Conservation (phyloP, 106 monocot species). For the Gastrodia elata region DNA sequence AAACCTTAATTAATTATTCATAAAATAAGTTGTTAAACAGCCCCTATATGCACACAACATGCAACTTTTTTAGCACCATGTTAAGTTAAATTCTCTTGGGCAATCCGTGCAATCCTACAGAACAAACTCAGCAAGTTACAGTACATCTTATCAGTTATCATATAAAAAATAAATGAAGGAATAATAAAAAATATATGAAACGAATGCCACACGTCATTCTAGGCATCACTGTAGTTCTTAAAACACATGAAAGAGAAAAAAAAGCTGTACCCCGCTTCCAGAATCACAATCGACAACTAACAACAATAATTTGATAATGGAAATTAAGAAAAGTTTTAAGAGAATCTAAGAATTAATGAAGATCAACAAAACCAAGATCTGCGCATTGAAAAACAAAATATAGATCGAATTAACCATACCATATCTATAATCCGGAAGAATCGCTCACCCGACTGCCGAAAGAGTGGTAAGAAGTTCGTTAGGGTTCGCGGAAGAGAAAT, state of each 20-base stretch:
- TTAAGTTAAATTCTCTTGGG: not conserved
- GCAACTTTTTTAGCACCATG: not conserved
- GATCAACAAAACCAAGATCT: not conserved
- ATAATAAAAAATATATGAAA: not conserved
- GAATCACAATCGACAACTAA: not conserved
- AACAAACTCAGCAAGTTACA: not conserved
- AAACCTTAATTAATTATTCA: not conserved
- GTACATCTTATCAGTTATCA: not conserved
- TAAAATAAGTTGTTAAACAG: not conserved
- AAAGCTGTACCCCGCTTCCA: not conserved
- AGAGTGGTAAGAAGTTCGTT: not conserved
- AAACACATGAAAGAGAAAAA: not conserved
- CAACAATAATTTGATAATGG: not conserved
- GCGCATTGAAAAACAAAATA: slow-evolving; percentile 1
- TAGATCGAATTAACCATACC: not conserved
- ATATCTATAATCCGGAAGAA: not conserved
- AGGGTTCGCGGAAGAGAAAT: not conserved
- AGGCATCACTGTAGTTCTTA: not conserved
- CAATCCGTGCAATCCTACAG: not conserved
- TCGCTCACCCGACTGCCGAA: not conserved
- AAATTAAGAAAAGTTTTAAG: not conserved
- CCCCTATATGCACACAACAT: not conserved
- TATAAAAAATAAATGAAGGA: not conserved
- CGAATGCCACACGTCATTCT: not conserved
- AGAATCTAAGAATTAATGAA: not conserved